Evolutionary conservation across 345 rosid genomes (phyloP).

Genomic region (Ceriops decandra): DNA sequence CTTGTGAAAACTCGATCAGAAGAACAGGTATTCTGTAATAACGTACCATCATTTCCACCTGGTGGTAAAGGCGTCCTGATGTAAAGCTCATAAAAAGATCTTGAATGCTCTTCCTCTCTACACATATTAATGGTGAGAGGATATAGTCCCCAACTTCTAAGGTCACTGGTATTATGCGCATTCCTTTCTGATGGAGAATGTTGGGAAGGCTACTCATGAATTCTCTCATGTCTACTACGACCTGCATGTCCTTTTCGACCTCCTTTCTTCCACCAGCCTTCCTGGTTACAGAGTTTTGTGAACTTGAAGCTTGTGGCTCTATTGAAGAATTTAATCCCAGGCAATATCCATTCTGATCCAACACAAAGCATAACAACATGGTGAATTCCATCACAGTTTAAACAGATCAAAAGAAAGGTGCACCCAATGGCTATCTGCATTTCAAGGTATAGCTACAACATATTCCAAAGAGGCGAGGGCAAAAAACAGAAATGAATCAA

Average conservation of each 20-base stretch:
- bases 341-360: conserved; percentile 62
- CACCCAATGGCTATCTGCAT: too few species aligned
- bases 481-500: background rate
- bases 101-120: conserved; percentile 92
- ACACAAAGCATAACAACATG: background rate
- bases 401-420: background rate
- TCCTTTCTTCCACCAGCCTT: conserved; percentile 97
- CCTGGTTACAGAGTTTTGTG: conserved; percentile 77
- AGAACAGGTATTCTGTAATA: conserved; percentile 94
- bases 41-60: conserved; percentile 86
- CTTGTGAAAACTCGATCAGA: conserved; percentile 93
- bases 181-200: conserved; percentile 95
- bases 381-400: background rate
- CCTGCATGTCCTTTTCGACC: conserved; percentile 83
- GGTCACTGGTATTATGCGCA: conserved; percentile 84
- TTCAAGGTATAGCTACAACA: background rate
- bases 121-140: conserved; percentile 79
- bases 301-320: conserved; percentile 59
- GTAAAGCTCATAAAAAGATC: conserved; percentile 95
- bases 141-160: conserved; percentile 95
- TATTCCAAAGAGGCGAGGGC: background rate
- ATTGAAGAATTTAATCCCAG: conserved; percentile 49
- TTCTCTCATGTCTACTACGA: conserved; percentile 98
- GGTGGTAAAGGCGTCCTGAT: conserved; percentile 90
- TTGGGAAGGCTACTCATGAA: conserved; percentile 99